A percentile compares a stretch with the other conserved stretches of the same genome.
Conservation (phyloP, 768 basidiomycete genomes). For the Pisolithus albus region DNA sequence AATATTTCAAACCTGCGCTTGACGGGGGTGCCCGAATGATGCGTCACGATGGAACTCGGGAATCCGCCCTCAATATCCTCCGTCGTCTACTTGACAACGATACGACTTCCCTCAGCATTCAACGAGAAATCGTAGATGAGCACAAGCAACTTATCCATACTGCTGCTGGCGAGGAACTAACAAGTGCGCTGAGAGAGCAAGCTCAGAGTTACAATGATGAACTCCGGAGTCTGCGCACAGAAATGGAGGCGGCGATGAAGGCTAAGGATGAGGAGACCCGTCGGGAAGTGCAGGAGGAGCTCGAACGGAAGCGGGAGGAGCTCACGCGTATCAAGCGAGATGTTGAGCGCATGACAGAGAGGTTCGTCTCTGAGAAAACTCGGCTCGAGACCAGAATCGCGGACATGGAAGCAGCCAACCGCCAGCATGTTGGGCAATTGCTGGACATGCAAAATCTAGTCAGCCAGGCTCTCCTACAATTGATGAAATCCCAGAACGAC, state of each 20-base stretch:
- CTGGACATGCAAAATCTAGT: conserved; percentile 24
- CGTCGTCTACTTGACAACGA: conserved; percentile 34
- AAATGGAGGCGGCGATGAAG: conserved; percentile 41
- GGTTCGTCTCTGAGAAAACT: conserved; percentile 34
- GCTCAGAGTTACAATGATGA: conserved; percentile 41
- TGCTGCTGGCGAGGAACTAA: conserved; percentile 47
- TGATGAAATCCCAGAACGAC: conserved; percentile 21
- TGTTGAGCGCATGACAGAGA: conserved; percentile 33
- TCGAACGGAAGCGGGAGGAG: conserved; percentile 36
- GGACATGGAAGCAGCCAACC: conserved; percentile 22
- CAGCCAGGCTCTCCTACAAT: conserved; percentile 18
- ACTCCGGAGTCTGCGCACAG: conserved; percentile 36
- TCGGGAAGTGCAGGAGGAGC: conserved; percentile 38
- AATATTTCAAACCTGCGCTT: conserved; percentile 48
- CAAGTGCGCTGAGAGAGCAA: conserved; percentile 42
- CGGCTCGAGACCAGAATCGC: conserved; percentile 23
- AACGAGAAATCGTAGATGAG: conserved; percentile 48
- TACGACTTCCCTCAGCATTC: conserved; percentile 44
- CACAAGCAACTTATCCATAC: conserved; percentile 44
- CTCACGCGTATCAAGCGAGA: conserved; percentile 37
- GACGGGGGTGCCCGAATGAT: conserved; percentile 42
- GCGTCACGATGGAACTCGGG: conserved; percentile 35
- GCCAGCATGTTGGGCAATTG: conserved; percentile 10
- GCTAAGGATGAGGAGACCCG: conserved; percentile 41
- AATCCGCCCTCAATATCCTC: conserved; percentile 38